Evolutionary conservation across 176 grass and related monocot species (phyloP).

Genomic region (Aegilops sharonensis): DNA sequence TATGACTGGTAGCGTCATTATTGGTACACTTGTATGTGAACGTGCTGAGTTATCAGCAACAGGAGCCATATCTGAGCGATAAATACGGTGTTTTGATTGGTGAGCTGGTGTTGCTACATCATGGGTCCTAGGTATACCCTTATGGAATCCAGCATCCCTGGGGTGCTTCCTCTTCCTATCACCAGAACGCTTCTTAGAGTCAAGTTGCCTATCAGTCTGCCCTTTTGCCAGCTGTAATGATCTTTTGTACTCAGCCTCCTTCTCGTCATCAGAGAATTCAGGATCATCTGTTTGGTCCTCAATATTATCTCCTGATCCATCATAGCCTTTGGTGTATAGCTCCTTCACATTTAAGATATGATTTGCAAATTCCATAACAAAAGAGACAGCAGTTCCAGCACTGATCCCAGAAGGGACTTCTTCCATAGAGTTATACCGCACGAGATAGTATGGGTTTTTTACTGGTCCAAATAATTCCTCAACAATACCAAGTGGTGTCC

Average conservation of each 20-base stretch:
- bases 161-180: conserved; percentile 47
- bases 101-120: conserved; percentile 15
- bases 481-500: conserved; percentile 61
- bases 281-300: conserved; percentile 49
- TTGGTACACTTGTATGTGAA: conserved; percentile 15
- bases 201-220: conserved; percentile 39
- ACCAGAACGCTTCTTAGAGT: conserved; percentile 31
- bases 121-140: conserved; percentile 8
- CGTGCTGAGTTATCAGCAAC: background rate
- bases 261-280: conserved; percentile 92
- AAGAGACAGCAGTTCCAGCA: conserved; percentile 65
- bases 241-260: conserved; percentile 77
- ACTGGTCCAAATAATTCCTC: conserved; percentile 95
- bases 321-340: conserved; percentile 74
- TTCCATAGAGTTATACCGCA: conserved; percentile 69
- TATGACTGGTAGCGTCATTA: background rate
- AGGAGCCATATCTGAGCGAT: conserved; percentile 11
- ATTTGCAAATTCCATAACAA: conserved; percentile 73
- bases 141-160: conserved; percentile 28
- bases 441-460: conserved; percentile 79
- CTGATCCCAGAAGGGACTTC: conserved; percentile 71
- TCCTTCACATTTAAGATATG: conserved; percentile 73
- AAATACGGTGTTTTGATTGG: background rate
- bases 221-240: conserved; percentile 55
- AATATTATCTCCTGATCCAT: conserved; percentile 62